A percentile compares a stretch with the other conserved stretches of the same genome.
Evolutionary conservation across 1,284 basidiomycete species (phyloP).

Genomic region (Peniophora sp.): DNA sequence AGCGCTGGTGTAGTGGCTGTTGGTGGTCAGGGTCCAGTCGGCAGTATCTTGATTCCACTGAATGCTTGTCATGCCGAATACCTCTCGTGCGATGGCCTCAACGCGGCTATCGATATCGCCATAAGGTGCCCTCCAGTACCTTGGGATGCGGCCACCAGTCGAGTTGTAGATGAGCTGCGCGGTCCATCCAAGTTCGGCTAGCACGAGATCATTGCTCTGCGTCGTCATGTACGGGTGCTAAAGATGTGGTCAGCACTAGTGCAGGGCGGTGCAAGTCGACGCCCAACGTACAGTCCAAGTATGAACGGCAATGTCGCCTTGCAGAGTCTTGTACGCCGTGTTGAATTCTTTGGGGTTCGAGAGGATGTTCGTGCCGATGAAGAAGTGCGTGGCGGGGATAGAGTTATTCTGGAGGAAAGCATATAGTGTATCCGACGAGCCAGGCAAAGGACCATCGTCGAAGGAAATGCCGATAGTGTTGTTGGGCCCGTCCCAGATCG

Average conservation of each 20-base stretch:
- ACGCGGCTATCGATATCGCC: constrained; percentile 73
- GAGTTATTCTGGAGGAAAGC: constrained; percentile 53
- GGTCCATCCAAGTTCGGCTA: constrained; percentile 80
- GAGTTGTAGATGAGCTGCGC: constrained; percentile 77
- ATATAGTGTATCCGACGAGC: constrained; percentile 33
- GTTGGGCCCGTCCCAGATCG: constrained; percentile 65
- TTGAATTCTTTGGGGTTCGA: constrained; percentile 47
- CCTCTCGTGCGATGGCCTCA: constrained; percentile 61
- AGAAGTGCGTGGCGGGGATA: constrained; percentile 68
- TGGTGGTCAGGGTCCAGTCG: constrained; percentile 54
- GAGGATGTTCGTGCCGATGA: constrained; percentile 72
- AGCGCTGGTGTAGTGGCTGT: constrained; percentile 28
- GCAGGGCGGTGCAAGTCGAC: no score
- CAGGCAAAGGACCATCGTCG: constrained; percentile 72
- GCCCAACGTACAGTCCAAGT: constrained; percentile 51
- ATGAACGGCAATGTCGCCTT: constrained; percentile 67
- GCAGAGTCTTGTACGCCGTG: constrained; percentile 38
- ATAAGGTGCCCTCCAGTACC: constrained; percentile 73
- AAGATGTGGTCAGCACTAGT: no score
- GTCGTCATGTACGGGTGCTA: constrained; percentile 74
- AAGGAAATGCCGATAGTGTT: constrained; percentile 56
- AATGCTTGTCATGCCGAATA: constrained; percentile 64
- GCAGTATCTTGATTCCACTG: constrained; percentile 76
- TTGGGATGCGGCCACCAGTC: constrained; percentile 64
- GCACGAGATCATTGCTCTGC: constrained; percentile 55